Base-by-base conservation (phyloP, 306 rosid genomes). In the Rosa lucieae region DNA sequence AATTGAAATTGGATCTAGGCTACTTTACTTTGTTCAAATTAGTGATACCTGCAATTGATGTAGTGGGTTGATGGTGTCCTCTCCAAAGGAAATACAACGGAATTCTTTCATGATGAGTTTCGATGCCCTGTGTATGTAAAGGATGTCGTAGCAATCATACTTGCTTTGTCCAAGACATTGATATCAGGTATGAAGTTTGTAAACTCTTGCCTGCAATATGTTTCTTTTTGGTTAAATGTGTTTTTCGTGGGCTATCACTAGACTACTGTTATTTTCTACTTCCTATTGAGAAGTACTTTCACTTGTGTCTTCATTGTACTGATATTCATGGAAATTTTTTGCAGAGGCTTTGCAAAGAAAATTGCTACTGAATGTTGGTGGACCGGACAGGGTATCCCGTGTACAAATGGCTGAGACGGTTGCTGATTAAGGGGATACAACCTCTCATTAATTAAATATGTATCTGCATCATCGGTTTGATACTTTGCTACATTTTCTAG, bases 391-490 rank as follows among this genome's bases (percentile, higher is more conserved):
- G 85, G 87, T 91, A 37, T 95, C 98, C 1, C 92, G 98, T 37
- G 87, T 88, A 75, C 87, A 92, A 85, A 92, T 92, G 97, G 99
- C 99, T 1, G 94, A 92, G 93, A 82, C 83, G 55, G 96, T 92
- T 75, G 98, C 96, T 11, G 86, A 91, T 77, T 89, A 55, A 87
- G 96, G 85, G 92, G 97, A 48, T 79, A 89, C 83, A 81, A 84
- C 62, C 74, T 87, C 70, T 87, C 99, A 18, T 84, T 91, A 48
- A 87, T 95, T 76, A 86, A 95, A 74, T 39, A 90, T 39, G 91
- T 91, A 62, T 83, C 95, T 75, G 92, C 97, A 69, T 89, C 94
- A 2, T 84, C 92, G 21, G 97, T 92, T 85, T 1, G 94, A 18
- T 43, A 72, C 72, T 65, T 32, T 77, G 67, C 78, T 32, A 48